phyloP scores from a whole-genome alignment of 495 filamentous ascomycete genomes.

The Aspergillus leporis region DNA sequence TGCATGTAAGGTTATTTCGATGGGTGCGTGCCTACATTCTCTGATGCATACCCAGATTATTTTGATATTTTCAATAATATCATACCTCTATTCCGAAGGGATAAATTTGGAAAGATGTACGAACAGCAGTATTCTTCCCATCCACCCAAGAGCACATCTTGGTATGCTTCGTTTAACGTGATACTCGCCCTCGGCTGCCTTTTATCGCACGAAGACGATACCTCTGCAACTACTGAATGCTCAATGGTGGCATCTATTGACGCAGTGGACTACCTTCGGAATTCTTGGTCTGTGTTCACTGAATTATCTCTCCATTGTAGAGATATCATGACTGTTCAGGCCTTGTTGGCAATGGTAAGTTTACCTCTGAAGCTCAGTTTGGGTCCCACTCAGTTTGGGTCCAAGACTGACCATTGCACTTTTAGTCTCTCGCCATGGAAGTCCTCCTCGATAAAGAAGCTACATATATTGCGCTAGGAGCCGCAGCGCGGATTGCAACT shows the following conservation, averaged over 20 bases:
- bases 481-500: neutral
- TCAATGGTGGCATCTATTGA: neutral
- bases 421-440: neutral
- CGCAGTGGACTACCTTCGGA: neutral
- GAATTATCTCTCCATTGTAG: neutral
- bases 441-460: neutral
- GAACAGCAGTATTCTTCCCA: neutral
- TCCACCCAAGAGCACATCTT: neutral
- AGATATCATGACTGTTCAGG: neutral
- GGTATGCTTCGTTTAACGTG: neutral
- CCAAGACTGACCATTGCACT: neutral
- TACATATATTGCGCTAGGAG: neutral
- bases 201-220: neutral
- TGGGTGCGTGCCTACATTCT: neutral
- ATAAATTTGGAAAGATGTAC: neutral
- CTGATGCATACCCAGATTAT: neutral
- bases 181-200: neutral
- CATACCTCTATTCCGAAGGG: neutral
- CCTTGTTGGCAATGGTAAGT: neutral
- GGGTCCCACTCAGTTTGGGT: neutral
- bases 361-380: neutral
- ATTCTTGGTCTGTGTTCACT: neutral
- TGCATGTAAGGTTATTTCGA: neutral
- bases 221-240: neutral
- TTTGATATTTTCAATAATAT: neutral